Base-by-base conservation (phyloP, 2,329 filamentous ascomycete genomes). In the Paraphoma chrysanthemicola region DNA sequence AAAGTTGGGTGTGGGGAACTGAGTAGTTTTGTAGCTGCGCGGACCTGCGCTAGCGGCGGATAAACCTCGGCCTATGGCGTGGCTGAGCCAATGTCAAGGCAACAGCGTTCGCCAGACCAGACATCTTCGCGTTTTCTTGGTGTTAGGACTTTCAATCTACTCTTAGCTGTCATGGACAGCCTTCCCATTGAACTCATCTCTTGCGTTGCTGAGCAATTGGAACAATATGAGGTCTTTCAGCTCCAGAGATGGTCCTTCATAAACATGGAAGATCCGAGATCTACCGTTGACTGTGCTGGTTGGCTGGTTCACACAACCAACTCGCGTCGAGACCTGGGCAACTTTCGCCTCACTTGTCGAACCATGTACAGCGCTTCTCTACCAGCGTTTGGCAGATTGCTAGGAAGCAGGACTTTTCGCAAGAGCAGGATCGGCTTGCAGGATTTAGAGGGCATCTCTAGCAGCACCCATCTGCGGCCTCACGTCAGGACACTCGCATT, bases 1-100 rank as follows among this genome's bases (percentile, higher is more conserved):
- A 73, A 79, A 77, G 76, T 70, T 68, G 70, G 72, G 9, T 36
- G 70, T 29, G 61, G 66, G 61, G 60, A 62, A 58, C 55, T 54
- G 9, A 46, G 57, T 53, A 47, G 57, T 76, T 75, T 74, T 75
- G 68, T 75, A 74, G 71, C 69, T 73, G 43, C 45, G 36, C 31
- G 49, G 36, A 28, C 28, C 45, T 46, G 56, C 57, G 64, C 63
- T 71, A 72, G 66, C n/a, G 55, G 43, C 56, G 56, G 53, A 18
- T 16, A 53, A 56, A 56, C 47, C 50, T 45, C 59, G 55, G 54
- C 49, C 36, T 30, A 36, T 30, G 14, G 46, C 16, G 46, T 14
- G 10, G 33, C 33, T 10, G 2, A 14, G 33, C 33, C 9, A 36
- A 36, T 36, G 23, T 23, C 23, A 23, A 23, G 23, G 23, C 23